A percentile compares a stretch with the other conserved stretches of the same genome.
phyloP scores from a whole-genome alignment of 805 yeast genomes.

The Ogataea populi-albae region DNA sequence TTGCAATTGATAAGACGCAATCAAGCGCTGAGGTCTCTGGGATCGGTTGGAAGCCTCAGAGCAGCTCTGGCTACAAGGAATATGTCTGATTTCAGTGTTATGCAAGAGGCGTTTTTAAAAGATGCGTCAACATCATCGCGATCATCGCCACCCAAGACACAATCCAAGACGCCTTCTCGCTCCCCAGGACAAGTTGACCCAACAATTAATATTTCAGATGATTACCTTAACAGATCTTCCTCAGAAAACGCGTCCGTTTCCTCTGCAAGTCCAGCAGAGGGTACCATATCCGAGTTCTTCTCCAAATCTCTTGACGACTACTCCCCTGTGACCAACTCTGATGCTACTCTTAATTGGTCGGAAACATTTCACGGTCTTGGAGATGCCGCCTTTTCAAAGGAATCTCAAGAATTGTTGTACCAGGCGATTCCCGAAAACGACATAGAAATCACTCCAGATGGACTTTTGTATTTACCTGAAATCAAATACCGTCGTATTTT shows the following conservation, averaged over 20 bases:
- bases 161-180: neutral
- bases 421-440: constrained; percentile 66
- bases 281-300: constrained; percentile 17
- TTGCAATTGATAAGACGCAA: too few species aligned
- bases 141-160: constrained; percentile 2
- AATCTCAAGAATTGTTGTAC: constrained; percentile 56
- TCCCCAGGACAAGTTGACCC: constrained; percentile 20
- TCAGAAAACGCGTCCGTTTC: constrained; percentile 4
- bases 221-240: constrained; percentile 1
- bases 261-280: constrained; percentile 7
- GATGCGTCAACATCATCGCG: constrained; percentile 5
- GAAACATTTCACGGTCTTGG: constrained; percentile 87
- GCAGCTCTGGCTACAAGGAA: constrained; percentile 9
- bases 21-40: neutral
- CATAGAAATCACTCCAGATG: constrained; percentile 94
- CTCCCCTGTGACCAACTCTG: constrained; percentile 13
- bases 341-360: constrained; percentile 64
- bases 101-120: constrained; percentile 32
- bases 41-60: neutral
- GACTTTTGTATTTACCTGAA: constrained; percentile 87
- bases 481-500: constrained; percentile 89
- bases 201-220: constrained; percentile 21
- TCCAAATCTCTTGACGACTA: constrained; percentile 25
- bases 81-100: constrained; percentile 23
- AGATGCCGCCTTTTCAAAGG: constrained; percentile 63